Evolutionary conservation across 441 rosid species (phyloP), one percentile per base, ranked within the genome.

Genomic region (Bocquillonia castaneifolia): DNA sequence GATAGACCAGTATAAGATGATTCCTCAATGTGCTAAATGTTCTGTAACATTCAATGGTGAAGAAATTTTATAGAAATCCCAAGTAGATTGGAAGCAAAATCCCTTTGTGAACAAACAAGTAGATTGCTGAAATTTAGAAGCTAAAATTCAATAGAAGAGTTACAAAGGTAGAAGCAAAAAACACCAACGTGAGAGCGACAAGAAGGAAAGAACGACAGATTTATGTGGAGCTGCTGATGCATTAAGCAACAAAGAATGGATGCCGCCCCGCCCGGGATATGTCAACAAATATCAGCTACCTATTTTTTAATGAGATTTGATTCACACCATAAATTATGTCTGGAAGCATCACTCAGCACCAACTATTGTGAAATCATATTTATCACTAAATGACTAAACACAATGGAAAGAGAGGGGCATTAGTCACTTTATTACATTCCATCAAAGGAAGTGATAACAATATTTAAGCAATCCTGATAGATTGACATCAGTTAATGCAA

Each of bases 401-500:
- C 32, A 23, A 29, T 63, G 2, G 37, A 59, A 71, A 58, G 56
- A 72, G 67, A 69, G 10, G 63, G 42, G 23, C 42, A 63, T 63
- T 44, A 28, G 31, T 48, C n/a, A 23, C 18, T 62, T 48, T 54
- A 58, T 58, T 65, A 60, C 44, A 28, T 68, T 73, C 74, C 56
- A 71, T 66, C 44, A 57, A 6, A 6, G 47, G 60, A 56, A 66
- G 64, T 18, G 81, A 76, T 59, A 69, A 61, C 47, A 75, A 72
- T 64, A 23, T 64, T 74, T 64, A 79, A 74, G 73, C 76, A 64
- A 70, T 22, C 22, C 6, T 66, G 56, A 62, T 51, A 23, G 25
- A 23, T 52, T 64, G 66, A 73, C 69, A 77, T 77, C 72, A 63
- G 73, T 74, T 75, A 74, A 76, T 66, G 72, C 51, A 26, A 67